Conservation (phyloP, 768 basidiomycete genomes). For the Rhizopogon vinicolor region DNA sequence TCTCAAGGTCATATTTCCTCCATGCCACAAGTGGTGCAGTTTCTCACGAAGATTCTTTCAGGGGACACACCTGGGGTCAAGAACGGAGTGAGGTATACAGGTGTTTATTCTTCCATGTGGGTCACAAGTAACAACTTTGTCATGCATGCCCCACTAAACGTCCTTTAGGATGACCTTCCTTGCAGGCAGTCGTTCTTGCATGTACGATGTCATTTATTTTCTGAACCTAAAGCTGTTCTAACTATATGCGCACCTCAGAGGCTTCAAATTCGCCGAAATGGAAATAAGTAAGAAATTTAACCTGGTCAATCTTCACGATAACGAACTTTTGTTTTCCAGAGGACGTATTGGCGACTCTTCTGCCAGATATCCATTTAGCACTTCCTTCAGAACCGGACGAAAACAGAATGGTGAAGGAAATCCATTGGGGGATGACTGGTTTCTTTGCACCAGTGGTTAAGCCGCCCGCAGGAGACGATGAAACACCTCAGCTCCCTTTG, state of each 20-base stretch:
- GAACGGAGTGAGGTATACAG: slow-evolving; percentile 26
- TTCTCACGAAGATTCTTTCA: background rate
- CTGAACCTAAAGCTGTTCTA: background rate
- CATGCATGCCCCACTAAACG: background rate
- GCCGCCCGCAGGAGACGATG: slow-evolving; percentile 17
- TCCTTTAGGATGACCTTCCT: slow-evolving; percentile 42
- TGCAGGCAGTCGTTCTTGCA: slow-evolving; percentile 40
- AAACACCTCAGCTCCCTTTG: slow-evolving; percentile 16
- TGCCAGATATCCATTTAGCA: slow-evolving; percentile 18
- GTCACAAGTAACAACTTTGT: slow-evolving; percentile 9
- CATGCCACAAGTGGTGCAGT: background rate
- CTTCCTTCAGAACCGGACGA: slow-evolving; percentile 12
- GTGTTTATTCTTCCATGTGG: slow-evolving; percentile 41
- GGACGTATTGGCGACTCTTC: slow-evolving; percentile 18
- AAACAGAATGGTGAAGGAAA: slow-evolving; percentile 10
- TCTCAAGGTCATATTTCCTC: background rate
- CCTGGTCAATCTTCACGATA: background rate
- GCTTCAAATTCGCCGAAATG: slow-evolving; percentile 42
- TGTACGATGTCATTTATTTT: slow-evolving; percentile 22
- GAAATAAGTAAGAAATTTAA: slow-evolving; percentile 39
- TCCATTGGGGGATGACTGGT: slow-evolving; percentile 19
- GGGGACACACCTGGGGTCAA: background rate
- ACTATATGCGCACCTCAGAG: background rate
- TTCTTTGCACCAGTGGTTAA: slow-evolving; percentile 20
- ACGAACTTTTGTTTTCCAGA: slow-evolving; percentile 7